Conservation (phyloP, 2,329 filamentous ascomycete species). For the Xylariaceae sp. region DNA sequence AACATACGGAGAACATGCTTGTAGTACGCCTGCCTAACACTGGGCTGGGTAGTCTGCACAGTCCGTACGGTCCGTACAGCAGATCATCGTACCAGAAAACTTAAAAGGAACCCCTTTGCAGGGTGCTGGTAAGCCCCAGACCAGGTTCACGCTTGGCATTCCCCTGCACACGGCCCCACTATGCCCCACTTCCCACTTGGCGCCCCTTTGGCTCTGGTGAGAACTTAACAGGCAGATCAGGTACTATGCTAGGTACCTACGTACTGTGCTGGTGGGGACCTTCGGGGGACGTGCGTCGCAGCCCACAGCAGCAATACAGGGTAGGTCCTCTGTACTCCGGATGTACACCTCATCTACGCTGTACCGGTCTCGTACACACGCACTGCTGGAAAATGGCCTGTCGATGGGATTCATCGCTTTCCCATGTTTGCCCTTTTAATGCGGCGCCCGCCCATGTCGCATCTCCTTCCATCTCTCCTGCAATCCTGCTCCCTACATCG, state of each 20-base stretch:
- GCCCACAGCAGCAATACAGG: constrained; percentile 3
- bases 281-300: too few species aligned
- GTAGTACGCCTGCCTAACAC: too few species aligned
- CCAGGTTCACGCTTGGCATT: not conserved
- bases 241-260: too few species aligned
- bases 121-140: not conserved
- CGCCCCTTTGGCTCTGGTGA: not conserved
- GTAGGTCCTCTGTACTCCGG: constrained; percentile 3
- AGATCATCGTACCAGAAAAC: not conserved
- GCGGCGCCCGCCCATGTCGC: constrained; percentile 25
- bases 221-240: not conserved
- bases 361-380: constrained; percentile 8
- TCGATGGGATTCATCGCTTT: constrained; percentile 34
- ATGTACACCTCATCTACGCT: constrained; percentile 9
- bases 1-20: too few species aligned
- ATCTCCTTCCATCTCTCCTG: constrained; percentile 19
- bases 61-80: too few species aligned
- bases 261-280: constrained; percentile 1
- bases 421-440: constrained; percentile 33
- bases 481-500: constrained; percentile 8
- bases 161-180: not conserved
- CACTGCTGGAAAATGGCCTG: constrained; percentile 24
- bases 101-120: not conserved
- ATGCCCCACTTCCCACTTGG: not conserved
- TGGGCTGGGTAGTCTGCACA: too few species aligned